A percentile compares a stretch with the other conserved stretches of the same genome.
Conservation (phyloP, 768 basidiomycete species). For the Lactarius hengduanensis region DNA sequence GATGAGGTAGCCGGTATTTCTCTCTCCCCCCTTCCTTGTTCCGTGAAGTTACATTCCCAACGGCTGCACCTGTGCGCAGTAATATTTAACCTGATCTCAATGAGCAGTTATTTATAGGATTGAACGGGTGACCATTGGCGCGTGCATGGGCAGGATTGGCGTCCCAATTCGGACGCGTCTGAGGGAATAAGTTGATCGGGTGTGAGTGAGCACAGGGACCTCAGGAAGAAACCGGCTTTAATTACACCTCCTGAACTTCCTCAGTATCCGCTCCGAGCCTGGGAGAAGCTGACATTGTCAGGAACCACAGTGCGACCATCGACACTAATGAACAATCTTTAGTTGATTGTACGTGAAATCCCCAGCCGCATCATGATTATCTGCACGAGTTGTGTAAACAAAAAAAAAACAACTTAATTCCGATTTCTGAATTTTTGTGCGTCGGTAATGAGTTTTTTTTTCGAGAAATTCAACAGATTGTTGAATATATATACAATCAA, state of each 20-base stretch:
- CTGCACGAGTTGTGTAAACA: neutral
- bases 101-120: neutral
- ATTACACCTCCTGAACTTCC: neutral
- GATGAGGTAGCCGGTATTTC: neutral
- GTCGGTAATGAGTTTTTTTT: too few species aligned
- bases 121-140: neutral
- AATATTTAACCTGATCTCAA: constrained; percentile 2
- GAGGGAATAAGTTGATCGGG: constrained; percentile 8
- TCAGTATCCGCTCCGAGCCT: too few species aligned
- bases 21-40: neutral
- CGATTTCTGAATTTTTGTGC: too few species aligned
- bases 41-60: neutral
- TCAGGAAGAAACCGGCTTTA: neutral
- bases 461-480: too few species aligned
- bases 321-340: neutral
- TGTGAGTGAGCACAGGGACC: neutral
- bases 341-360: neutral
- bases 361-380: neutral
- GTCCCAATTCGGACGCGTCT: neutral
- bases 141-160: neutral
- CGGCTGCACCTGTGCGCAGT: neutral
- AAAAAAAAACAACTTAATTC: too few species aligned
- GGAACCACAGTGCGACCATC: too few species aligned
- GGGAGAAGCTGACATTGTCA: neutral
- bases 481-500: too few species aligned